Percentiles rank a stretch among this genome's conserved stretches.
Evolutionary conservation across 2,329 filamentous ascomycete species (phyloP).

Genomic region (Chaetomium sp.): DNA sequence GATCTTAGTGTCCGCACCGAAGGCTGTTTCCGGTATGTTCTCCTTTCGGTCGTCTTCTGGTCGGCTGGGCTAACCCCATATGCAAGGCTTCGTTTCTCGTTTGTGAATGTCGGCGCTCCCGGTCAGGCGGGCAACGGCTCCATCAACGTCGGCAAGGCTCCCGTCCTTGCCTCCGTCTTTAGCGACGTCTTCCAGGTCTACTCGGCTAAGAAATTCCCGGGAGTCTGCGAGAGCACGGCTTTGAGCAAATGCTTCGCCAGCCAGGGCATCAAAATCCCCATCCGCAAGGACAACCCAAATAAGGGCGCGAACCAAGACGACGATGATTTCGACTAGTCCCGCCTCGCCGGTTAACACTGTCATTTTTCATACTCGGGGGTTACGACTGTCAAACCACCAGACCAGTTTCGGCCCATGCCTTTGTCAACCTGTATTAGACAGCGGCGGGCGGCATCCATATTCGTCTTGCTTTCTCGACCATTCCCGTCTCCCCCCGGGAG

Average conservation of each 20-base stretch:
- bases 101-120: constrained; percentile 76
- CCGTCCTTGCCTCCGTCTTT: constrained; percentile 82
- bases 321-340: constrained; percentile 51
- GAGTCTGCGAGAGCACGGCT: constrained; percentile 89
- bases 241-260: constrained; percentile 90
- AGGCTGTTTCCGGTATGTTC: constrained; percentile 78
- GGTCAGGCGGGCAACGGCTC: constrained; percentile 42
- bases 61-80: constrained; percentile 8
- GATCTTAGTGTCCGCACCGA: constrained; percentile 94
- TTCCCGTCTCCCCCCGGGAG: background rate
- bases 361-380: background rate
- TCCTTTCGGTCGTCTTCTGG: constrained; percentile 25
- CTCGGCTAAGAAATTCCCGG: constrained; percentile 97
- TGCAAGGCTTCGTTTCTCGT: constrained; percentile 66
- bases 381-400: background rate
- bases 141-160: constrained; percentile 76
- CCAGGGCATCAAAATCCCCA: constrained; percentile 96
- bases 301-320: constrained; percentile 54
- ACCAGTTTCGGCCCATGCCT: background rate
- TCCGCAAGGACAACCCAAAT: constrained; percentile 75
- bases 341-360: background rate
- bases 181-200: constrained; percentile 91
- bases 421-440: constrained; percentile 16
- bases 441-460: background rate
- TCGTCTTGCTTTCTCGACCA: background rate